These are phyloP conservation scores for Curvularia eragrostidis DNA, from an alignment of 2,329 filamentous ascomycete genomes.

Conservation along the genomic window DNA sequence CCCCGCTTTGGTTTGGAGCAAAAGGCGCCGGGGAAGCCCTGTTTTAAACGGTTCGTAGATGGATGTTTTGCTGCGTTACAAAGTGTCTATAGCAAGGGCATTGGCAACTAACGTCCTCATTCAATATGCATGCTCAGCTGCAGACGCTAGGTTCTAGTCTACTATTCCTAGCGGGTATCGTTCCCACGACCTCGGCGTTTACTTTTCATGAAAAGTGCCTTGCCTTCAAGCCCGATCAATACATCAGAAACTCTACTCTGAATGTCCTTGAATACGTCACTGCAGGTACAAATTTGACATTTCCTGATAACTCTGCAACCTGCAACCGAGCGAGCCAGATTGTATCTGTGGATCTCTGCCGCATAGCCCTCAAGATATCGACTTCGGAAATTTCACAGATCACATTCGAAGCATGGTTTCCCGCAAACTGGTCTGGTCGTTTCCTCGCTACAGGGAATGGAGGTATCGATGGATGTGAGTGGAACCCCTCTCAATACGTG, in stretches of 20 bases:
- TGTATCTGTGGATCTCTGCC: conserved; percentile 51
- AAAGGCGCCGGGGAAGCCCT: not conserved
- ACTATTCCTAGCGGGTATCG: not conserved
- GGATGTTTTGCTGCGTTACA: not conserved
- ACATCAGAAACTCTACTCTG: conserved; percentile 24
- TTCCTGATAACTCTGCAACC: conserved; percentile 48
- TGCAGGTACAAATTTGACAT: conserved; percentile 48
- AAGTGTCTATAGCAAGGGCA: not conserved
- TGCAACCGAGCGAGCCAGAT: conserved; percentile 47
- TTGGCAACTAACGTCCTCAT: not conserved
- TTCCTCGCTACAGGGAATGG: conserved; percentile 52
- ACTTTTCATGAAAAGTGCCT: conserved; percentile 27
- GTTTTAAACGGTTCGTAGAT: not conserved
- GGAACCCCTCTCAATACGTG: not conserved
- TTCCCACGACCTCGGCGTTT: not conserved
- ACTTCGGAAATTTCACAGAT: conserved; percentile 53
- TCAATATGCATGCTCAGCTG: not conserved
- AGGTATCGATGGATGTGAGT: conserved; percentile 53
- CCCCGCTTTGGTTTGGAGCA: not conserved
- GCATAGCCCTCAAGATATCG: conserved; percentile 52
- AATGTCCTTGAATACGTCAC: conserved; percentile 43
- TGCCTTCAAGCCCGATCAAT: conserved; percentile 27
- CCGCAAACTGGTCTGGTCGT: conserved; percentile 48
- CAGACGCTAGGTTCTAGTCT: not conserved
- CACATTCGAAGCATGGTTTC: conserved; percentile 51